A percentile compares a stretch with the other conserved stretches of the same genome.
phyloP scores from a whole-genome alignment of 768 basidiomycete genomes.

The Boletus sensibilis region DNA sequence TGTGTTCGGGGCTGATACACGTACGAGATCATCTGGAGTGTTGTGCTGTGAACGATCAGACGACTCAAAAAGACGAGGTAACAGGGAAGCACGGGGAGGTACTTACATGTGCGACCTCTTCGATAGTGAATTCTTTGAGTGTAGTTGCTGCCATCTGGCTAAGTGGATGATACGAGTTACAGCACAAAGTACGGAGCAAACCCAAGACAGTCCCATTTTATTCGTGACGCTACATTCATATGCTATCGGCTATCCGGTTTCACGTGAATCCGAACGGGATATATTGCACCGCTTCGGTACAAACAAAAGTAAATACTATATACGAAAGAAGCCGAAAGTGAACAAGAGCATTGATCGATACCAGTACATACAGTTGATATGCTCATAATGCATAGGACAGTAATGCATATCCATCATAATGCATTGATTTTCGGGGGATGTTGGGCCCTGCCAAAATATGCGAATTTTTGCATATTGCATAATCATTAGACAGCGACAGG shows the following conservation, averaged over 20 bases:
- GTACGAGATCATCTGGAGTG: constrained; percentile 69
- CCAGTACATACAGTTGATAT: too few species aligned
- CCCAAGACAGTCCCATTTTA: constrained; percentile 1
- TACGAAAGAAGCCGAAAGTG: too few species aligned
- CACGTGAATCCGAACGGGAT: constrained; percentile 6
- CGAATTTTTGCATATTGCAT: too few species aligned
- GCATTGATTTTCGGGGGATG: not conserved
- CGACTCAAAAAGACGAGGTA: too few species aligned
- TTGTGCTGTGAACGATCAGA: constrained; percentile 54
- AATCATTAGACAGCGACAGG: too few species aligned
- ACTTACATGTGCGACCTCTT: constrained; percentile 57
- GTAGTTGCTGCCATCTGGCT: constrained; percentile 30
- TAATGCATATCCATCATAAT: not conserved
- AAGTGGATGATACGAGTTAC: not conserved
- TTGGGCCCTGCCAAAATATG: not conserved
- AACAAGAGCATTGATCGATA: too few species aligned
- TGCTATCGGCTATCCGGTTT: not conserved
- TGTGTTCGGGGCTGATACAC: constrained; percentile 16
- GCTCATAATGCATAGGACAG: not conserved
- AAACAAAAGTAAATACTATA: not conserved
- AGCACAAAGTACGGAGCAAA: not conserved
- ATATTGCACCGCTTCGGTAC: not conserved
- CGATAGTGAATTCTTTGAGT: constrained; percentile 49
- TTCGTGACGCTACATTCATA: constrained; percentile 1
- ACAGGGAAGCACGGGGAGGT: not conserved